These are phyloP conservation scores for Borovskyia barvae DNA, from an alignment of 208 protist species.

Conservation along the genomic window DNA sequence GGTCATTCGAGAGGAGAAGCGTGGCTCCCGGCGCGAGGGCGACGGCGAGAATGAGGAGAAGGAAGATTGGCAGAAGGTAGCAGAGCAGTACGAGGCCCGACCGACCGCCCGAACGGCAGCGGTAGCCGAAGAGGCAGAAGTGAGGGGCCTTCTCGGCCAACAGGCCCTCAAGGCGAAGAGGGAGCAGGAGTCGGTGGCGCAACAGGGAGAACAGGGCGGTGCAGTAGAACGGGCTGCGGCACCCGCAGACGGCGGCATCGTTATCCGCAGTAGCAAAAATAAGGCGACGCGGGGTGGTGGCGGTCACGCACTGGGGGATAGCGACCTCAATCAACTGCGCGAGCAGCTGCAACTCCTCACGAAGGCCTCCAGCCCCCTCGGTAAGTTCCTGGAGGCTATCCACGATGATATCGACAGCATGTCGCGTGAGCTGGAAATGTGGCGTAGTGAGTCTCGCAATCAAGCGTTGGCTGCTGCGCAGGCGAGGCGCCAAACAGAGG, in stretches of 20 bases:
- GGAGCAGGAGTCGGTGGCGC: conserved; percentile 63
- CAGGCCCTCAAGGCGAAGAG: conserved; percentile 84
- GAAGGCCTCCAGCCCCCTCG: conserved; percentile 87
- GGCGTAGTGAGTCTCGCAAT: conserved; percentile 81
- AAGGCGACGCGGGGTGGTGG: conserved; percentile 25
- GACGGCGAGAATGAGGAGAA: conserved; percentile 25
- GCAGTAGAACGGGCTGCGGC: conserved; percentile 11
- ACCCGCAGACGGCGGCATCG: conserved; percentile 49
- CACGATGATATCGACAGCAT: conserved; percentile 91
- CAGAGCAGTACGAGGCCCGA: conserved; percentile 65
- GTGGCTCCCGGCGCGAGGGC: conserved; percentile 9
- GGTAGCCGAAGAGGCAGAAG: conserved; percentile 49
- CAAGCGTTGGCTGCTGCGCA: conserved; percentile 79
- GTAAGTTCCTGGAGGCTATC: conserved; percentile 83
- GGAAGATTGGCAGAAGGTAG: conserved; percentile 80
- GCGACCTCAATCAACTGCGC: conserved; percentile 74
- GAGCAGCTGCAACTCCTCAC: conserved; percentile 89
- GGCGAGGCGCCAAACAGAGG: conserved; percentile 75
- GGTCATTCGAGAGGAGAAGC: conserved; percentile 66
- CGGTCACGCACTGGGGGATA: conserved; percentile 52
- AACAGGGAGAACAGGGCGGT: conserved; percentile 7
- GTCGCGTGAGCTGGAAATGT: conserved; percentile 87
- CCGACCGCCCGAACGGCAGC: conserved; percentile 27
- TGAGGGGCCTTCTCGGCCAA: conserved; percentile 76
- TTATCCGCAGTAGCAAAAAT: conserved; percentile 59